Evolutionary conservation across 345 rosid species (phyloP).

Genomic region (Brassica cretica): DNA sequence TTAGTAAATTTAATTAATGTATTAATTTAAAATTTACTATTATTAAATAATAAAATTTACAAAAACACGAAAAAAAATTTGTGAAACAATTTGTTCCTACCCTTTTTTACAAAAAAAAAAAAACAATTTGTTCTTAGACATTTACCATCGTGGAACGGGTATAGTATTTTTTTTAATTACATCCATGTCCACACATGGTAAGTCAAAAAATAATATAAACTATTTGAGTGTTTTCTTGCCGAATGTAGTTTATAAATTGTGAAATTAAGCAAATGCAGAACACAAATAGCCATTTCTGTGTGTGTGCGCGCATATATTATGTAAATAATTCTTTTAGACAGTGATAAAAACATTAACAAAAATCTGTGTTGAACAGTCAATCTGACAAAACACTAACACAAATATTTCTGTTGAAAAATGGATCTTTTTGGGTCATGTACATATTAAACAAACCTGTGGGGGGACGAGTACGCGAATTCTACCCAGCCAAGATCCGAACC

Average conservation of each 20-base stretch:
- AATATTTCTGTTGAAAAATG: neutral
- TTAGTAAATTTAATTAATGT: no score
- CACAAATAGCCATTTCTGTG: neutral
- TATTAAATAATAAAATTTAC: neutral
- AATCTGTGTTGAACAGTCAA: no score
- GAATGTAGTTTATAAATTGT: neutral
- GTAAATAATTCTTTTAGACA: neutral
- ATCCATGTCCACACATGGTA: neutral
- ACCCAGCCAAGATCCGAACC: slow-evolving; percentile 49
- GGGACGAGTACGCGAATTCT: slow-evolving; percentile 57
- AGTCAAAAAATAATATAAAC: no score
- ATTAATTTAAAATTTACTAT: no score
- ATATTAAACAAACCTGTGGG: slow-evolving; percentile 45
- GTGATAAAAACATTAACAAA: no score
- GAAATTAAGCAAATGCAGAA: neutral
- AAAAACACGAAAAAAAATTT: no score
- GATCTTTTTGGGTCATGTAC: neutral
- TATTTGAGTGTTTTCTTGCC: neutral
- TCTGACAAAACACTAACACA: no score
- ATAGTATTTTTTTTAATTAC: neutral
- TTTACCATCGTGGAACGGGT: neutral
- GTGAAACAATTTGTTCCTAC: no score
- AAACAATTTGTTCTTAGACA: no score
- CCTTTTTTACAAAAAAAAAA: no score
- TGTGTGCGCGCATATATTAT: neutral